A percentile compares a stretch with the other conserved stretches of the same genome.
phyloP scores from a whole-genome alignment of 192 early-diverging fungal species.

The Linnemannia schmuckeri region DNA sequence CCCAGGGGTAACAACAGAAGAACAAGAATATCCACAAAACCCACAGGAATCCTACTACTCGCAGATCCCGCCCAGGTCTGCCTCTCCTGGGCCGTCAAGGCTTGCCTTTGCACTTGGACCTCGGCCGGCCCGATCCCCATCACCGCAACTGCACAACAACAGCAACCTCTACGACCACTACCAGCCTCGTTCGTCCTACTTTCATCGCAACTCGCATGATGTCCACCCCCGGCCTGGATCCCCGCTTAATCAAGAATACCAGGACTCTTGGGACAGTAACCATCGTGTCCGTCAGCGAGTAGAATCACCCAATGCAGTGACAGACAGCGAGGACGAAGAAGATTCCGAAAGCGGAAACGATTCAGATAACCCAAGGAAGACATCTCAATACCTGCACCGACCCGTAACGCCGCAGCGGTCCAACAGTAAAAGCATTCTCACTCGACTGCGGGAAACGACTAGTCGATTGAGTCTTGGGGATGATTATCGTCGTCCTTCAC shows the following conservation, averaged over 20 bases:
- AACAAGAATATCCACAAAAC: constrained; percentile 53
- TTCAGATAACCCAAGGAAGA: constrained; percentile 26
- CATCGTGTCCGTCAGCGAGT: constrained; percentile 11
- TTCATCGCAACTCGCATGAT: constrained; percentile 33
- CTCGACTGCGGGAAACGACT: constrained; percentile 28
- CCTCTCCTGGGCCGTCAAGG: constrained; percentile 27
- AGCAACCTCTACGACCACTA: constrained; percentile 23
- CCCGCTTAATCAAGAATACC: constrained; percentile 42
- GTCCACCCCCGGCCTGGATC: constrained; percentile 38
- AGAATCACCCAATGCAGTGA: constrained; percentile 17
- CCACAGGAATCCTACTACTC: constrained; percentile 50
- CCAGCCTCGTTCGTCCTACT: constrained; percentile 29
- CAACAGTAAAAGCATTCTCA: constrained; percentile 40
- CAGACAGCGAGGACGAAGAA: constrained; percentile 8
- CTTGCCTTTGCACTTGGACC: constrained; percentile 41
- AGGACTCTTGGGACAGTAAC: constrained; percentile 38
- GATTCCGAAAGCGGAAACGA: constrained; percentile 14
- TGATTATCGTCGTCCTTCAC: constrained; percentile 13
- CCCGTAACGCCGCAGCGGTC: constrained; percentile 14
- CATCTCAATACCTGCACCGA: not conserved
- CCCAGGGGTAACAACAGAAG: not conserved
- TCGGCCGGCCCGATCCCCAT: constrained; percentile 43
- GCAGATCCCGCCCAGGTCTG: constrained; percentile 26
- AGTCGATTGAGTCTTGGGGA: constrained; percentile 42
- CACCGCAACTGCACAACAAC: constrained; percentile 31